Conservation (phyloP, 1,284 basidiomycete species). For the Tylopilus sp. region DNA sequence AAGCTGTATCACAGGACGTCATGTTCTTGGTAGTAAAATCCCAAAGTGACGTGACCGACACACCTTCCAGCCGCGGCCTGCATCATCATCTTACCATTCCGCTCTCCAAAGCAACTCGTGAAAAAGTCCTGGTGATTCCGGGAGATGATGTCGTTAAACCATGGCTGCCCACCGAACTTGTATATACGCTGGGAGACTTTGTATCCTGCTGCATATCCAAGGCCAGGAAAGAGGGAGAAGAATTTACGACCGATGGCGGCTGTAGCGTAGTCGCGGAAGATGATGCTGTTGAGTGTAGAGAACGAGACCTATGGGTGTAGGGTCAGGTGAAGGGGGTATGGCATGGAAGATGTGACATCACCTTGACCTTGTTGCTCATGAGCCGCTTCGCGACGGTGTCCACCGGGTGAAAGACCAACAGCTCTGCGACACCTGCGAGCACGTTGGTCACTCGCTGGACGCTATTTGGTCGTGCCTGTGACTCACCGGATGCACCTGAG, state of each 20-base stretch:
- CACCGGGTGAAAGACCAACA: constrained; percentile 87
- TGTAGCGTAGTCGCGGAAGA: constrained; percentile 84
- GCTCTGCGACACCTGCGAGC: constrained; percentile 82
- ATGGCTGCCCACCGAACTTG: constrained; percentile 99
- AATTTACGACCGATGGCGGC: constrained; percentile 72
- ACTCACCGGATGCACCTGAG: constrained; percentile 82
- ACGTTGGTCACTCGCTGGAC: constrained; percentile 1
- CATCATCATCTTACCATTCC: constrained; percentile 94
- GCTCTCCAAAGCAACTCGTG: constrained; percentile 86
- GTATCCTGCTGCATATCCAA: constrained; percentile 98
- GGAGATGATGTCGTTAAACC: constrained; percentile 90
- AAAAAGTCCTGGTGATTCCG: constrained; percentile 75
- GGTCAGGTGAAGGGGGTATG: neutral
- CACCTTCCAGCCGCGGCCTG: constrained; percentile 92
- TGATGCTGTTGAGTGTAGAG: constrained; percentile 63
- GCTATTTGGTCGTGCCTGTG: neutral
- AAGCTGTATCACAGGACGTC: constrained; percentile 47
- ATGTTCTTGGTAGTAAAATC: neutral
- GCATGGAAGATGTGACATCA: constrained; percentile 24
- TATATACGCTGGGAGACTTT: constrained; percentile 92
- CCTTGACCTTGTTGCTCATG: constrained; percentile 94
- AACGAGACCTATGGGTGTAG: constrained; percentile 52
- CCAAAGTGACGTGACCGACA: constrained; percentile 20
- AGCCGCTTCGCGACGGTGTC: constrained; percentile 97
- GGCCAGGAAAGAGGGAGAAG: constrained; percentile 92